Conservation (phyloP, 805 yeast genomes). For the Tetrapisispora taiwanensis region DNA sequence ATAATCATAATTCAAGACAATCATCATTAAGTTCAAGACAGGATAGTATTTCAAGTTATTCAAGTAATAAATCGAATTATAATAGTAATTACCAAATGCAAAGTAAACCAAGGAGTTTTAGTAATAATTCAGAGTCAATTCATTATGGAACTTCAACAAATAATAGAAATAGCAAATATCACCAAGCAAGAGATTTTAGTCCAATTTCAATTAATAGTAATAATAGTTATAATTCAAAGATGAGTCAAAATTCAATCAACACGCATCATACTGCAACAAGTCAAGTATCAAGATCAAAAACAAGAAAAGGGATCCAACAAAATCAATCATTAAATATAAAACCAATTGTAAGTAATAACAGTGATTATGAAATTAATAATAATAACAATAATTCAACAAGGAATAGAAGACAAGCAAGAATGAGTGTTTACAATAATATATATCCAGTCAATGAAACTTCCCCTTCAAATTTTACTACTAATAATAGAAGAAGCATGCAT, state of each 20-base stretch:
- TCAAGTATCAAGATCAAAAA: not conserved
- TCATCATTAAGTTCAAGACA: not conserved
- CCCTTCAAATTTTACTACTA: no score
- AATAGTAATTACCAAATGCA: no score
- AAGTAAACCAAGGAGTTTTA: not conserved
- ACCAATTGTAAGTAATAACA: not conserved
- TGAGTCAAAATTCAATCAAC: not conserved
- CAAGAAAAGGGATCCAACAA: not conserved
- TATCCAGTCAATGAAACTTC: not conserved
- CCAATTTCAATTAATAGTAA: not conserved
- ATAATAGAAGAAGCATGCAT: not conserved
- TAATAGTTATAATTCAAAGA: not conserved
- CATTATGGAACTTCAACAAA: not conserved
- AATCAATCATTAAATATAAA: not conserved
- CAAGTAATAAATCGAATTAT: no score
- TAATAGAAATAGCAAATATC: not conserved
- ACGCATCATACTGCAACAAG: not conserved
- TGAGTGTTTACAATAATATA: not conserved
- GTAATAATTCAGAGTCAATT: not conserved
- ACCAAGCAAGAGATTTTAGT: not conserved
- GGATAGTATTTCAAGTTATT: no score
- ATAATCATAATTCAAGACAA: no score
- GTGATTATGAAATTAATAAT: not conserved
- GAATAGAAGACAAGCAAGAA: not conserved
- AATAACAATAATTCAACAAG: not conserved